A percentile compares a stretch with the other conserved stretches of the same genome.
phyloP scores from a whole-genome alignment of 345 rosid genomes.

The Aegle marmelos region DNA sequence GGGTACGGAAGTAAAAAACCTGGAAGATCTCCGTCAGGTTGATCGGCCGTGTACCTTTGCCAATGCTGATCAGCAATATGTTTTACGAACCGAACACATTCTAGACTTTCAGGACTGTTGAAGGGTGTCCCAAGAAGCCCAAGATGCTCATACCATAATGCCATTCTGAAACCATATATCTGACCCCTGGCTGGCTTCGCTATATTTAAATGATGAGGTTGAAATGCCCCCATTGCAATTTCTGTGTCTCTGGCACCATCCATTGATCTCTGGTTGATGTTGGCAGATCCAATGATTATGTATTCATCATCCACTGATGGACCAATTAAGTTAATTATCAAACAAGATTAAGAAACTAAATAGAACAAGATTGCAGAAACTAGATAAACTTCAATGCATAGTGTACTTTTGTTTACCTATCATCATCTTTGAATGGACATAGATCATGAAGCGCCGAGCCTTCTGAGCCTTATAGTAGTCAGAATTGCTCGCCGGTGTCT shows the following conservation, averaged over 20 bases:
- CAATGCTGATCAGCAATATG: conserved; percentile 35
- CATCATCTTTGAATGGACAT: conserved; percentile 90
- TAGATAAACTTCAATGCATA: not conserved
- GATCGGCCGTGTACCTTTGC: conserved; percentile 36
- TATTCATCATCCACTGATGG: conserved; percentile 83
- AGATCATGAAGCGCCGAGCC: conserved; percentile 80
- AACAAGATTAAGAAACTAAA: not conserved
- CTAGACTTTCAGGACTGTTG: conserved; percentile 33
- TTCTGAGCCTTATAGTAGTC: conserved; percentile 67
- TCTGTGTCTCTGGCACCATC: conserved; percentile 83
- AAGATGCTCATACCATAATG: conserved; percentile 70
- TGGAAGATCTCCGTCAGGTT: conserved; percentile 26
- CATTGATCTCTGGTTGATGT: conserved; percentile 92
- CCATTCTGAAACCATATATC: conserved; percentile 54
- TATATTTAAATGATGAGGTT: conserved; percentile 51
- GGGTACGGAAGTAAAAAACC: conserved; percentile 70
- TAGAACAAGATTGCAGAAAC: not conserved
- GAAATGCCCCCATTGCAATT: conserved; percentile 88
- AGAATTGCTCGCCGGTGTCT: conserved; percentile 46
- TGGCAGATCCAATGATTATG: conserved; percentile 86
- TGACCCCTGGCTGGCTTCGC: conserved; percentile 39
- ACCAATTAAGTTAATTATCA: not conserved
- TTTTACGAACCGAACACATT: conserved; percentile 41
- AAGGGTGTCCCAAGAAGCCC: conserved; percentile 6
- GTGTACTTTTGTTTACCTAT: conserved; percentile 41